Base-by-base conservation (phyloP, 768 basidiomycete genomes). In the Amanita fuliginea region DNA sequence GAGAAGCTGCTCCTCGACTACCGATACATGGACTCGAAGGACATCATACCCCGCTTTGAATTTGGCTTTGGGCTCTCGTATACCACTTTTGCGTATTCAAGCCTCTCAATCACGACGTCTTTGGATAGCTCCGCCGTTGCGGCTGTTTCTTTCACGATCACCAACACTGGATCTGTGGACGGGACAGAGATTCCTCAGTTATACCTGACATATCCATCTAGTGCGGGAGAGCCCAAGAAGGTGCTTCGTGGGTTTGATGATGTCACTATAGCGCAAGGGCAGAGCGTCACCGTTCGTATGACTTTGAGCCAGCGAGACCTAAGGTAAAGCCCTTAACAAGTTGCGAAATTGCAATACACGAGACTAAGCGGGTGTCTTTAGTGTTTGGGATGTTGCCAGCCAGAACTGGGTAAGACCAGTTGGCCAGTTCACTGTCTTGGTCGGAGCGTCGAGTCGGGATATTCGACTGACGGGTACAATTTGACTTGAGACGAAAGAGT, bases 11-110 rank as follows among this genome's bases (percentile, higher is more conserved):
- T 77, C 28, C 70, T 86, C 48, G 85, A 86, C 59, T 86, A 87
- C 57, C 73, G 80, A 6, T 74, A 76, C 62, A 79, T 83, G 67
- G 78, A 80, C 46, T 65, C 68, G 13, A 63, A 76, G 28, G 63
- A 64, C 53, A 76, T 81, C 46, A 59, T 56, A 1, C 80, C 80
- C 0, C 71, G 75, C 37, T 82, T 71, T 58, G 74, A 78, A 56
- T 87, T 86, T 61, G 85, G 84, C 3, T 86, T 76, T 59, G 86
- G 86, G 1, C 67, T 88, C 11, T 80, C 77, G 3, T 90, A 87
- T 62, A 86, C 86, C 42, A 76, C 72, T 0, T 90, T 88, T 62
- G 59, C 69, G 3, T 86, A 84, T 61, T 76, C 79, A 7, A 62
- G 66, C 16, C 61, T 85, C 36, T 58, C 67, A 3, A 64, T 78